Base-by-base conservation (phyloP, 768 basidiomycete genomes). In the Suillus discolor region DNA sequence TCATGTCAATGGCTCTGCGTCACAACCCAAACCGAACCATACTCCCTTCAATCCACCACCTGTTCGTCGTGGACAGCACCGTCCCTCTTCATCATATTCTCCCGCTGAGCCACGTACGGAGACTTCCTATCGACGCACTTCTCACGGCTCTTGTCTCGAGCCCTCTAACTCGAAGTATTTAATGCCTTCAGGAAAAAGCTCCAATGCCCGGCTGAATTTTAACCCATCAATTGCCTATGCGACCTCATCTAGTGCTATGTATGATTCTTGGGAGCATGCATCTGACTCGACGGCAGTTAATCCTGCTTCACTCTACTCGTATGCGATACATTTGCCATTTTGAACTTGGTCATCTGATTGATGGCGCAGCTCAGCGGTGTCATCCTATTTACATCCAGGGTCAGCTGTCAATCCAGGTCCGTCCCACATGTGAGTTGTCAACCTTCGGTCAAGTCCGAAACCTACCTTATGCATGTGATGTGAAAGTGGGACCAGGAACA, bases 241-340 rank as follows among this genome's bases (percentile, higher is more conserved):
- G 18, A 73, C 66, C 47, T 67, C 66, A 36, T 66, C 66, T 57
- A 67, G 67, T n/a, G 1, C 11, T 12, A 20, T 31, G 25, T 13
- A 60, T 18, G 63, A 62, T 57, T 20, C 42, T 28, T 61, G 51
- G 36, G 65, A 42, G 47, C 66, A 62, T 34, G 64, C 68, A 16
- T 57, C 64, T 25, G 60, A 66, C 31, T 71, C 69, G n/a, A 68
- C 65, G 25, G 62, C 68, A n/a, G 54, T 68, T 2, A 65, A 72
- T 53, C 67, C 84, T 1, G 67, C 79, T 18, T 78, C 84, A 3
- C 82, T 90, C 38, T 91, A 91, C 78, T 87, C 84, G 90, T 86
- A 69, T 59, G 82, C 68, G 2, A 31, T 31, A n/a, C 38, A 47
- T 15, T 60, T 28, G 8, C 28, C 41, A 42, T 60, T 42, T 63